phyloP scores from a whole-genome alignment of 495 filamentous ascomycete genomes.

The Xylaria bambusicola region DNA sequence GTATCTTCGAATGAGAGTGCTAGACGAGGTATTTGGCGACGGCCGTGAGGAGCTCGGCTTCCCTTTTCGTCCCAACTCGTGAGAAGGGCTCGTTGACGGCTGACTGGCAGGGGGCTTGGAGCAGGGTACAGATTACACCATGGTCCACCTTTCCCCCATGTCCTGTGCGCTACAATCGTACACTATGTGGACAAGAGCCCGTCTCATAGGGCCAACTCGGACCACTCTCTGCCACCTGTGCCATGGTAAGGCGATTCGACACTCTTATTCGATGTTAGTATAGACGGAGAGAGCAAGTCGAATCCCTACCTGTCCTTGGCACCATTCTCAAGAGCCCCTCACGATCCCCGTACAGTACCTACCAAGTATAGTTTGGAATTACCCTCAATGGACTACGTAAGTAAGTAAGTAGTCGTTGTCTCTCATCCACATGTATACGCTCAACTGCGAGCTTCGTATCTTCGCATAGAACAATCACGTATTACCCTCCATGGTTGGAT shows the following conservation, averaged over 20 bases:
- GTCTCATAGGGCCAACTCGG: conserved; percentile 39
- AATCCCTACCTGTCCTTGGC: conserved; percentile 26
- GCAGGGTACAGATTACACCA: conserved; percentile 27
- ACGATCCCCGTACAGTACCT: conserved; percentile 15
- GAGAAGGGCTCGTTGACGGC: conserved; percentile 32
- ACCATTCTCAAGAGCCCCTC: conserved; percentile 29
- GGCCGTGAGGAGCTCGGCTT: conserved; percentile 22
- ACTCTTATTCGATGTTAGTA: conserved; percentile 34
- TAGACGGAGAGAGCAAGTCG: conserved; percentile 32
- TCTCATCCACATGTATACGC: no score
- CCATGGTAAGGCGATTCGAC: conserved; percentile 30
- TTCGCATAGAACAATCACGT: no score
- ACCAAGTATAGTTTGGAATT: conserved; percentile 20
- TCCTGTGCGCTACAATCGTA: conserved; percentile 29
- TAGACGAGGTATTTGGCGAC: conserved; percentile 35
- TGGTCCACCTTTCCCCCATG: conserved; percentile 32
- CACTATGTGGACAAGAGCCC: conserved; percentile 19
- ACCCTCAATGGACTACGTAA: no score
- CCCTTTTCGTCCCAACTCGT: conserved; percentile 28
- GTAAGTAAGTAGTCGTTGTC: no score
- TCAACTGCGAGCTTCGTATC: no score
- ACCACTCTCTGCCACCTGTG: conserved; percentile 36
- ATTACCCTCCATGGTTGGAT: not conserved
- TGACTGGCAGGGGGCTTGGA: conserved; percentile 35
- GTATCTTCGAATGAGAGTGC: conserved; percentile 24